Evolutionary conservation across 202 grass and related monocot species (phyloP), one percentile per base, ranked within the genome.

Genomic region (Alloteropsis angusta): DNA sequence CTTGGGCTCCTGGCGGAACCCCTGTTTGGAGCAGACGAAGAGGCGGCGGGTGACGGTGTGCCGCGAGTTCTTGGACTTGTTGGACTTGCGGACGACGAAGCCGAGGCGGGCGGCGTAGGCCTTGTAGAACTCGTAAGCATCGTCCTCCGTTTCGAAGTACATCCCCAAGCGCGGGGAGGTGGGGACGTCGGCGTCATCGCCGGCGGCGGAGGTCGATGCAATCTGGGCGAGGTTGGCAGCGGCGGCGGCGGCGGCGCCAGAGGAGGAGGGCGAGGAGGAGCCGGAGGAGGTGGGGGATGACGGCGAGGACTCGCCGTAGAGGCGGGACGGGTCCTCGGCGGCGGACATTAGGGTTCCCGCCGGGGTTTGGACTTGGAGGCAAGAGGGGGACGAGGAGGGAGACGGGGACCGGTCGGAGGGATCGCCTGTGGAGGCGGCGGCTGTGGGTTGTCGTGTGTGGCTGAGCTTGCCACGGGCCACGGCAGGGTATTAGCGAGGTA

Each of bases 61-160:
- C 25, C 91, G 85, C 19, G 91, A 90, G 62, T 93, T 93, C 73
- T 90, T 84, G 74, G 87, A 90, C 71, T 93, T 93, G 65, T 93
- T 89, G 79, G 91, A 93, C 70, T 93, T 93, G 75, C 91, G 85
- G 36, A 93, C 91, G 46, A 93, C 91, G 83, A 93, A 93, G 36
- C 91, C 91, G 45, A 90, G 88, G 47, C 85, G 71, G 19, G 85
- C 74, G 60, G 88, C 91, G 58, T 93, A 93, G 71, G 83, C 88
- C 88, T 93, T 93, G 85, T 93, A 93, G 65, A 90, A 93, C 88
- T 93, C 88, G 82, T 90, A 93, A 1, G 91, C 88, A 45, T 93
- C 91, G 44, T 93, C 91, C 82, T 93, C 91, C 62, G 91, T 90
- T 82, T 86, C 88, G 71, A 93, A 93, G 79, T 72, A 90, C 91